Evolutionary conservation across 306 rosid genomes (phyloP), one percentile per base, ranked within the genome.

Genomic region (Lathyrus sativus): DNA sequence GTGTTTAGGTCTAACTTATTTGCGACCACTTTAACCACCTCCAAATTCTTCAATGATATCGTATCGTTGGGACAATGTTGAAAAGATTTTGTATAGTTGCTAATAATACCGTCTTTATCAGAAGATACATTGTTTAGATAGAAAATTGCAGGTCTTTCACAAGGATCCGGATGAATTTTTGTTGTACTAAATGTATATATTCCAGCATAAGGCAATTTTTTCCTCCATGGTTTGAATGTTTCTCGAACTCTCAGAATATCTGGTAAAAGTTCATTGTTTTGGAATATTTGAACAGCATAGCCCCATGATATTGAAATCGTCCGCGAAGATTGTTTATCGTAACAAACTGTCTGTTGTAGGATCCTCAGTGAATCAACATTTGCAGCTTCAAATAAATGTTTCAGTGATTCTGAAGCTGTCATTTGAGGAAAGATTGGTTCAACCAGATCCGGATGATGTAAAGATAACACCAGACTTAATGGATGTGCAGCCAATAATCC

Each of bases 241-340:
- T 43, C 26, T 49, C 82, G 82, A 11, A 79, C 85, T 0, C 68
- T 78, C 22, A 85, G 43, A 62, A 67, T 79, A 38, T 88, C 88
- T 2, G 90, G 87, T 43, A 90, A 70, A 74, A 51, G 64, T 10
- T 78, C 12, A 6, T 86, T 85, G 59, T 73, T 70, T 13, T 74
- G 80, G 65, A 73, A 79, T 37, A 92, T 71, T 62, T 88, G 96
- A 68, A 92, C 85, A 13, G 91, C 90, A 62, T 90, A 92, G 13
- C 98, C 96, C 96, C 98, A 92, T 45, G 98, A 86, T 19, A 92
- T 88, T 1, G 84, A 77, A 60, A 92, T 37, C 2, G 98, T 92
- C 84, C 88, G 84, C 5, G 85, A 71, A 51, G 72, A 85, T 72
- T 72, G 67, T 37, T 46, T 84, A n/a, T 92, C 89, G 17, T 89